phyloP scores from a whole-genome alignment of 2,329 filamentous ascomycete species.

The Dothistroma septosporum region DNA sequence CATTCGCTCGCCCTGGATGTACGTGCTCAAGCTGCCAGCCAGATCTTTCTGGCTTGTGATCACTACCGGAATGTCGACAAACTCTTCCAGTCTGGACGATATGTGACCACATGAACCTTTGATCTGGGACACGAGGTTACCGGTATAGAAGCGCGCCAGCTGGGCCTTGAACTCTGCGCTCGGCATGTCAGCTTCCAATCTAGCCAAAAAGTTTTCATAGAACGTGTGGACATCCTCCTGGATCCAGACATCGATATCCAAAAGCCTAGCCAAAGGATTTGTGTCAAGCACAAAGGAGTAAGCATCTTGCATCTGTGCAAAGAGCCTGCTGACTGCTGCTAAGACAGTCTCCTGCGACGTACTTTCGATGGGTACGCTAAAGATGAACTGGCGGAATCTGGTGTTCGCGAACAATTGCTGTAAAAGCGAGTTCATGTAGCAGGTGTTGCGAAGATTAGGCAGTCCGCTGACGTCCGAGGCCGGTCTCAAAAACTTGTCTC shows the following conservation, averaged over 20 bases:
- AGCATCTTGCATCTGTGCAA: constrained; percentile 80
- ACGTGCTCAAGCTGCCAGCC: constrained; percentile 85
- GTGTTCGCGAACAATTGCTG: constrained; percentile 96
- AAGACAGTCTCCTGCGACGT: constrained; percentile 64
- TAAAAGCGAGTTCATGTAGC: constrained; percentile 91
- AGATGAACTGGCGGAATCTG: constrained; percentile 78
- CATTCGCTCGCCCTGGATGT: constrained; percentile 93
- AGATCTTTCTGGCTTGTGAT: constrained; percentile 86
- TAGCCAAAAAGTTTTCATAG: constrained; percentile 87
- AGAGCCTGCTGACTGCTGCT: constrained; percentile 72
- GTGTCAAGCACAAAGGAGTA: constrained; percentile 71
- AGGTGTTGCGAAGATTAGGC: constrained; percentile 91
- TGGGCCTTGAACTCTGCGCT: constrained; percentile 63
- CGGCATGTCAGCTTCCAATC: constrained; percentile 78
- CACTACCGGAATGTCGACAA: constrained; percentile 92
- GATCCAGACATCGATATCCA: constrained; percentile 78
- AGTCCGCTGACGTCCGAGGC: constrained; percentile 52
- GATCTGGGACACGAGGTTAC: constrained; percentile 88
- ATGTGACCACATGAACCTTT: constrained; percentile 92
- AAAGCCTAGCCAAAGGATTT: constrained; percentile 64
- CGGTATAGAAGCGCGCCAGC: constrained; percentile 83
- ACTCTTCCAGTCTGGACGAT: constrained; percentile 83
- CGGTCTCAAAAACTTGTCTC: constrained; percentile 43
- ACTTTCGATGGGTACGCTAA: constrained; percentile 51
- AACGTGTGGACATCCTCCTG: constrained; percentile 99